Evolutionary conservation across 768 basidiomycete genomes (phyloP), one percentile per base, ranked within the genome.

Genomic region (Pisolithus tinctorius): DNA sequence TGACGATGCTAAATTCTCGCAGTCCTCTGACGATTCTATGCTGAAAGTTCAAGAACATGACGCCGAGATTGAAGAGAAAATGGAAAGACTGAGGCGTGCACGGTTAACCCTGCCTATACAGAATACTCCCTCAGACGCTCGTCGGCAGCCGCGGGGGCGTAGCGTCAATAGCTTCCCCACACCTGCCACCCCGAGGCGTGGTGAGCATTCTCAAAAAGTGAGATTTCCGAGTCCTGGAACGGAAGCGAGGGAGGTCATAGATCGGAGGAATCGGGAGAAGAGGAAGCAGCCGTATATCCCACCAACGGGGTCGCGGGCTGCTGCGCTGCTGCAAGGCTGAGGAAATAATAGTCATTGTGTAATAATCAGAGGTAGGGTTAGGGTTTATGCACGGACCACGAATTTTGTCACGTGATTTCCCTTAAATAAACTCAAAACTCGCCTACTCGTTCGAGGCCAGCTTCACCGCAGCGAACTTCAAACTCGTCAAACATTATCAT

Each of bases 191-290:
- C 31, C 31, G 31, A 31, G 31, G 31, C 10, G 9, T 1, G 31
- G 31, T 31, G 10, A 11, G 10, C 52, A 41, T 4, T n/a, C 16
- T n/a, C 38, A 3, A 11, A 1, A 17, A 5, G 30, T 45, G 16
- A 34, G 10, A n/a, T 62, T 62, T 43, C 54, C 58, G 10, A 60
- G 50, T 47, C 55, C 54, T 14, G 55, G 53, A 16, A 54, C 56
- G 46, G 53, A 52, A 29, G 51, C 31, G 7, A 31, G 31, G 31
- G 10, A 31, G 31, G 10, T 31, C 1, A 11, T 31, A 11, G 52
- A 58, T 37, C 59, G 52, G 1, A 27, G 50, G 5, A 51, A 31
- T 27, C 54, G 51, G 1, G 58, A 50, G 8, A 51, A 34, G 17
- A 45, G 20, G 43, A 41, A 2, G 27, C 4, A 23, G 4, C 55